Conservation (phyloP, 768 basidiomycete species). For the Sporobolomyces phaffii region DNA sequence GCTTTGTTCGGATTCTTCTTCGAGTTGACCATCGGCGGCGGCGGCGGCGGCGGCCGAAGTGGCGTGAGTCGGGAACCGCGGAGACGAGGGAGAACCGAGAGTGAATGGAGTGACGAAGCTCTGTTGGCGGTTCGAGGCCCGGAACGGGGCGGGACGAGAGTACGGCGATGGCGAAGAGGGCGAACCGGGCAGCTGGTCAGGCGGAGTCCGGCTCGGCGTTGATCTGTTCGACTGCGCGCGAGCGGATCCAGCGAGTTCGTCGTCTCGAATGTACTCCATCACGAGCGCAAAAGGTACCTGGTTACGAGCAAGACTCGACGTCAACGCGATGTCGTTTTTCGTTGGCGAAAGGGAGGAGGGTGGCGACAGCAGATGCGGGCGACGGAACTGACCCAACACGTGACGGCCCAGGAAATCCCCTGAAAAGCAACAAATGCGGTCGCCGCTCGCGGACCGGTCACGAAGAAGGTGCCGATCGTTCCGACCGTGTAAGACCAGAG, state of each 20-base stretch:
- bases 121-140: constrained; percentile 6
- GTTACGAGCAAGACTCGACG: too few species aligned
- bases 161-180: neutral
- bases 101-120: neutral
- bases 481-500: constrained; percentile 66
- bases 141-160: neutral
- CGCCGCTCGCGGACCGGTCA: constrained; percentile 56
- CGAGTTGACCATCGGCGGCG: too few species aligned
- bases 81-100: neutral
- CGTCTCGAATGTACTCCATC: constrained; percentile 26
- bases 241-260: neutral
- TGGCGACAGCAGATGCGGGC: too few species aligned
- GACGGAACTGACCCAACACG: constrained; percentile 81
- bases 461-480: constrained; percentile 66
- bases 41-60: too few species aligned
- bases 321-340: neutral
- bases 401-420: constrained; percentile 88
- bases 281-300: constrained; percentile 33
- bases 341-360: neutral
- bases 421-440: constrained; percentile 69
- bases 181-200: neutral
- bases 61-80: neutral
- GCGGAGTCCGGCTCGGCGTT: neutral
- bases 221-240: neutral
- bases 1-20: too few species aligned